phyloP scores from a whole-genome alignment of 441 rosid genomes.

The Geranium incanum region DNA sequence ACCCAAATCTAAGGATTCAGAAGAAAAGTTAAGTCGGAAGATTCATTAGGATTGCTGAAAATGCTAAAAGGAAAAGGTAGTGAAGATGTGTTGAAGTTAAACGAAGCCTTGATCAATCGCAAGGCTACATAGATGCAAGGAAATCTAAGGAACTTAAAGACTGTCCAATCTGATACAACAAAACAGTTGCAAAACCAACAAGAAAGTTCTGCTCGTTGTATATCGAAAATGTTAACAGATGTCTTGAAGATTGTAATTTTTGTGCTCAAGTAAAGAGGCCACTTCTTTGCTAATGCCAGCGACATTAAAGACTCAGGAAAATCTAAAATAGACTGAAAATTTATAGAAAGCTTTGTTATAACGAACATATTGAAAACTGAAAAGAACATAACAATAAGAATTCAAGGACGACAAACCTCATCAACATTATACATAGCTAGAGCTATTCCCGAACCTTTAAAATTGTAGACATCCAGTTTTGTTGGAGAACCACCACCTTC shows the following conservation, averaged over 20 bases:
- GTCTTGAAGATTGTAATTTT: conserved; percentile 83
- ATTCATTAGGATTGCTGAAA: not conserved
- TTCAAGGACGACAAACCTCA: conserved; percentile 43
- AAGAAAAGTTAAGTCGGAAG: not conserved
- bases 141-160: not conserved
- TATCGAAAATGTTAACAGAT: not conserved
- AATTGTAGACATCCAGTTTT: conserved; percentile 71
- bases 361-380: not conserved
- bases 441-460: conserved; percentile 89
- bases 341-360: conserved; percentile 5
- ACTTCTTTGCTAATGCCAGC: conserved; percentile 67
- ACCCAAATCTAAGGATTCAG: not conserved
- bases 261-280: conserved; percentile 93
- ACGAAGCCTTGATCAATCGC: not conserved
- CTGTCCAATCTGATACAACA: not conserved
- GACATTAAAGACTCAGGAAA: conserved; percentile 93
- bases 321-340: conserved; percentile 63
- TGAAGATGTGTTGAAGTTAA: not conserved
- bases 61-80: not conserved
- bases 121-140: not conserved
- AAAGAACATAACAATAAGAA: not conserved
- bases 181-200: not conserved
- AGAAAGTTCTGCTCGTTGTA: not conserved
- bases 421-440: conserved; percentile 95
- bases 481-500: conserved; percentile 46